Percentiles rank a stretch among this genome's conserved stretches.
These are phyloP conservation scores for Leccinum obscurum DNA, from an alignment of 768 basidiomycete genomes.

Conservation along the genomic window DNA sequence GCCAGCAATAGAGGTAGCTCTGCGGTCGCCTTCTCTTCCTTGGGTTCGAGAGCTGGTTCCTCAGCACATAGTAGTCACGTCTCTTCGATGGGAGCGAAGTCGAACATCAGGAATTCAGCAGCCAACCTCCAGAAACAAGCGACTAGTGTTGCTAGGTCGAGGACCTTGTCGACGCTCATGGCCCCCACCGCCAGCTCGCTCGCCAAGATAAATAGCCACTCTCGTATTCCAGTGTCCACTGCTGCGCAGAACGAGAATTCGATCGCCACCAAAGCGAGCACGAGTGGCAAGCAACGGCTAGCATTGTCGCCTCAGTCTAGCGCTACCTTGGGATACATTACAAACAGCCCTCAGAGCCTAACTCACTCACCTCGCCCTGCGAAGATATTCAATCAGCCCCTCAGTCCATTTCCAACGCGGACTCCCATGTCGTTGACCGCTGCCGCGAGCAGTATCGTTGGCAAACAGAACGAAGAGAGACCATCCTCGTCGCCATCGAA, in stretches of 20 bases:
- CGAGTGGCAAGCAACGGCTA: conserved; percentile 17
- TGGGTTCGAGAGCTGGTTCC: conserved; percentile 38
- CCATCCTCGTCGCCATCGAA: conserved; percentile 7
- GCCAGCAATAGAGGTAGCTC: conserved; percentile 19
- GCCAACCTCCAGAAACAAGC: conserved; percentile 11
- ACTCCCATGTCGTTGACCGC: conserved; percentile 31
- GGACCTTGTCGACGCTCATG: conserved; percentile 52
- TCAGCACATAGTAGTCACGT: conserved; percentile 19
- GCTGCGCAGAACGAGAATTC: conserved; percentile 16
- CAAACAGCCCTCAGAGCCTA: conserved; percentile 33
- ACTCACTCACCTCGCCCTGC: conserved; percentile 15
- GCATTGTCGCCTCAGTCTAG: conserved; percentile 16
- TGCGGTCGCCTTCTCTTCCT: conserved; percentile 35
- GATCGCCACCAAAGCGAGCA: conserved; percentile 8
- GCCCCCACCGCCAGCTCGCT: conserved; percentile 80
- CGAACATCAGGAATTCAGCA: conserved; percentile 14
- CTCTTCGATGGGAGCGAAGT: conserved; percentile 33
- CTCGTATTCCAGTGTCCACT: conserved; percentile 27
- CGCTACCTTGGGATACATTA: conserved; percentile 33
- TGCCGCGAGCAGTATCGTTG: conserved; percentile 30
- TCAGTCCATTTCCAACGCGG: conserved; percentile 33
- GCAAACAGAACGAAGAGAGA: conserved; percentile 4
- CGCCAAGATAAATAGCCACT: conserved; percentile 47
- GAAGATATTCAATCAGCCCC: conserved; percentile 56
- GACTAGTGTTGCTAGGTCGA: conserved; percentile 20